Base-by-base conservation (phyloP, 2,329 filamentous ascomycete genomes). In the Thielaviopsis musarum region DNA sequence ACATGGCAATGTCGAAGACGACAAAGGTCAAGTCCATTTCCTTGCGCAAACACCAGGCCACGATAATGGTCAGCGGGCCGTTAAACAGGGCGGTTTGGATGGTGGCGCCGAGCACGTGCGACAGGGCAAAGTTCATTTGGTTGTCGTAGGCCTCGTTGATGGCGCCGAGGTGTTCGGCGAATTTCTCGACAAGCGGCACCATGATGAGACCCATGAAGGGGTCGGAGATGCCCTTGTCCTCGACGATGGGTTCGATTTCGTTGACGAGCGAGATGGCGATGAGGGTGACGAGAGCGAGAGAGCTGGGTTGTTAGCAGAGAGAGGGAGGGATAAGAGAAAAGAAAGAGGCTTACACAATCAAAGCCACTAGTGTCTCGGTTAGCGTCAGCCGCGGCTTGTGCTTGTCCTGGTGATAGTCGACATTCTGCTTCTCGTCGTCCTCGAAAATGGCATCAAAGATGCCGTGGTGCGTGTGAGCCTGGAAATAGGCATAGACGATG, bases 41-140 rank as follows among this genome's bases (percentile, higher is more conserved):
- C 65, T 82, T 82, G 60, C 72, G 71, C 41, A 90, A 71, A 22
- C 86, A 84, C 90, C 91, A 96, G 52, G 85, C 88, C 55, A 94
- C 85, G 45, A 95, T 77, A 38, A 95, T 82, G 7, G 88, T 83
- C 3, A 95, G 77, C 0, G 91, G 90, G 0, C 84, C 88, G 68
- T 94, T 95, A 67, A 95, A 82, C 34, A 95, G 78, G 0, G 90
- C 88, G 0, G 91, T 96, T 71, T 95, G 91, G 61, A 95, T 85
- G 0, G 87, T 91, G 2, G 89, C 84, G 54, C 88, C 89, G 51
- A 95, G 81, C 58, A 93, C 87, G 69, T 95, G 89, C 52, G 87
- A 86, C 26, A 93, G 77, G 0, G 88, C 88, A 70, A 91, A 84
- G 73, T 93, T 93, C 77, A 91, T 89, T 68, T 85, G 83, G 68